These are phyloP conservation scores for Eucalyptus virginea DNA, from an alignment of 345 rosid species.

Conservation along the genomic window DNA sequence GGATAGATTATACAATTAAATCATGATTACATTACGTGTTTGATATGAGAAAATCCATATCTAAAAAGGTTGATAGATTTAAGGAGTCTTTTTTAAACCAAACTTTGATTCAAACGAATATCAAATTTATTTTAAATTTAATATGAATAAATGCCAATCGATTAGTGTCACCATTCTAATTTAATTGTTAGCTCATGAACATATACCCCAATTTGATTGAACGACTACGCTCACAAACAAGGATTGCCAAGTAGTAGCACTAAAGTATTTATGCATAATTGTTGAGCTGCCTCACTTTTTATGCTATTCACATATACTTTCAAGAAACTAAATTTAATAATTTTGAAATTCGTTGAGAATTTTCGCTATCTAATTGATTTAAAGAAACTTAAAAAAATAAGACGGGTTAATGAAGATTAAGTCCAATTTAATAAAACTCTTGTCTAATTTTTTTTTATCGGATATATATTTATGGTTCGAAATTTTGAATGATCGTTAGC, in stretches of 20 bases:
- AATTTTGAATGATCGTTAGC: not conserved
- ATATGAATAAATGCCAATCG: no score
- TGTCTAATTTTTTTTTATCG: not conserved
- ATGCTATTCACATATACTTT: not conserved
- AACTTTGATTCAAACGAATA: not conserved
- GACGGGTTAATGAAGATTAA: not conserved
- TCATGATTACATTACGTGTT: rapidly evolving
- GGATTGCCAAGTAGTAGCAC: not conserved
- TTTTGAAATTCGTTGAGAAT: not conserved
- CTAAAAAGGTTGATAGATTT: no score
- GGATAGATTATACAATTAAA: no score
- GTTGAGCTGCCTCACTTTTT: no score
- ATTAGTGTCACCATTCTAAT: no score
- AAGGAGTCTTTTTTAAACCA: not conserved
- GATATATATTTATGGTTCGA: not conserved
- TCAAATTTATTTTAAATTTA: not conserved
- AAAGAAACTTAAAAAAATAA: not conserved
- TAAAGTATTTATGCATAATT: not conserved
- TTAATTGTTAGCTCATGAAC: not conserved
- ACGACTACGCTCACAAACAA: no score
- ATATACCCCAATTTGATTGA: not conserved
- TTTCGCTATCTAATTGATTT: not conserved
- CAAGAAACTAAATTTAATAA: not conserved
- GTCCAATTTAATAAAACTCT: not conserved
- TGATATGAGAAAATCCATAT: no score